Evolutionary conservation across 2,329 filamentous ascomycete species (phyloP), one percentile per base, ranked within the genome.

Genomic region (Phyllosticta ampelicida): DNA sequence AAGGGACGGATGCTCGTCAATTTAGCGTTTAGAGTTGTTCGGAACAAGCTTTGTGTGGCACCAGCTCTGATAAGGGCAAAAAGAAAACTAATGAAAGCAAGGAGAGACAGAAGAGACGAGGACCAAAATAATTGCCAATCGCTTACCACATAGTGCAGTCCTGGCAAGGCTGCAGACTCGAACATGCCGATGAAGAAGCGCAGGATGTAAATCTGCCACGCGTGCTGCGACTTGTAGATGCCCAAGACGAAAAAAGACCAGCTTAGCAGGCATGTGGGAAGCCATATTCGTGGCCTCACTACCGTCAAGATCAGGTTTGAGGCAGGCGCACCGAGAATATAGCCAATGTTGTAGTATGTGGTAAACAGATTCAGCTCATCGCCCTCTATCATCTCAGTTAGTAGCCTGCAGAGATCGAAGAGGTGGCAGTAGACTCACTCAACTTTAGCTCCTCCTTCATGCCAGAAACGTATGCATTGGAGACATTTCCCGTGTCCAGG

Each of bases 371-470:
- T 60, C 19, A 61, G 54, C 49, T 61, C 55, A 48, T 61, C 60
- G 30, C 60, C 60, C 19, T 55, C 53, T 56, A 49, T 19, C 3
- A 11, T 48, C 23, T 3, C 16, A 18, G 51, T 30, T 28, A 53
- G 51, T 11, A 36, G 1, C 23, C 9, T 48, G 11, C 23, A 11
- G 23, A 26, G 23, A 20, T 18, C 5, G 9, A 21, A 1, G 19
- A 20, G 21, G 16, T 3, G 18, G 21, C 3, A 5, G 13, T 11
- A 36, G 2, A 30, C n/a, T 23, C 11, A 56, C 55, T 48, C 6
- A 70, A 66, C 23, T 60, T 54, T 20, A 67, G 64, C 16, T 66
- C 65, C 36, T 67, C 65, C 26, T 67, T 66, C 65, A 67, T 67
- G 26, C 65, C 65, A 5, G 64, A 66, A 11, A 67, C 65, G 18